Evolutionary conservation across 768 basidiomycete species (phyloP), one percentile per base, ranked within the genome.

Genomic region (Leccinum longicurvipes): DNA sequence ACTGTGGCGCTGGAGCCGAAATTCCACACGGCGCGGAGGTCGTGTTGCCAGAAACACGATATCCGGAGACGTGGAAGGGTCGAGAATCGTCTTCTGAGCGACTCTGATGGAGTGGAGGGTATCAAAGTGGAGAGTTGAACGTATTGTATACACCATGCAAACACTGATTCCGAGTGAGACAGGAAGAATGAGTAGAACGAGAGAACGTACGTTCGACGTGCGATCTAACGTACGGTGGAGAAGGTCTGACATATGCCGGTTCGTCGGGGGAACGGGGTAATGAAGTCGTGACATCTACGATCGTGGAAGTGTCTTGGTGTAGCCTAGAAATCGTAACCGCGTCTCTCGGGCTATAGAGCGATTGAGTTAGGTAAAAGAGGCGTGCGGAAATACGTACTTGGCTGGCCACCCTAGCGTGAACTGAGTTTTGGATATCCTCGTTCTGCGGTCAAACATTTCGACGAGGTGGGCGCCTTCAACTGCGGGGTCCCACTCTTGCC

Each of bases 341-440:
- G 65, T 99, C 96, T 62, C 96, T 79, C 4, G 96, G 96, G 67
- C 92, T 96, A 57, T 36, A 36, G 34, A 36, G 34, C 34, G 34
- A n/a, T 36, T 36, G 4, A 36, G 34, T 36, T 36, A 36, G 34
- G 34, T 36, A 36, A 36, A 36, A 15, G 17, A 36, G 8, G 17
- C 3, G 17, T 6, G 1, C 34, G 12, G 31, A 14, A 79, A 90
- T 64, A 80, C 92, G 65, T 67, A 96, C 94, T 88, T 94, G 54
- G 93, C 94, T 54, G 96, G 96, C 96, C 96, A 99, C 1, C 96
- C 96, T 10, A 99, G 73, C 7, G 86, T 86, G 68, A 92, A 98
- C 60, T 93, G 91, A 0, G 93, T 97, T 75, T 91, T 93, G 21
- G 82, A 81, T 65, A 99, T 88, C 57, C 93, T 77, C 8, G 93